These are phyloP conservation scores for Grigorovia humatica DNA, from an alignment of 805 yeast genomes.

Conservation along the genomic window DNA sequence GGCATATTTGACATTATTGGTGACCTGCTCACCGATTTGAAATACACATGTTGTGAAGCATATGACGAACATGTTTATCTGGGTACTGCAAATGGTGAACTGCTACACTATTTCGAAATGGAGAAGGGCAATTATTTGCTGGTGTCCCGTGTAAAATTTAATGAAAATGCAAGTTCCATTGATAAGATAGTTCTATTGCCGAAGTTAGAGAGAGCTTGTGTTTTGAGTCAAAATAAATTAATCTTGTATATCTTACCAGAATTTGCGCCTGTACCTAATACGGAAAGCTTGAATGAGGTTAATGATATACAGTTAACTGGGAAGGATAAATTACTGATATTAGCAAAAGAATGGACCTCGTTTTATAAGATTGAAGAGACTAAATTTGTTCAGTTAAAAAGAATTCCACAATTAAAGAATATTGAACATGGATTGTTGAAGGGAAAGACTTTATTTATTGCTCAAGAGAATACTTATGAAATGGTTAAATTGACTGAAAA, in stretches of 20 bases:
- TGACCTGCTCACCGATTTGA: conserved; percentile 17
- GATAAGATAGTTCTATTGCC: conserved; percentile 21
- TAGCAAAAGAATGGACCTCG: conserved; percentile 9
- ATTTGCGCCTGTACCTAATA: conserved; percentile 27
- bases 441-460: conserved; percentile 12
- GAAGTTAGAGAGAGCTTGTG: conserved; percentile 23
- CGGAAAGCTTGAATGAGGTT: conserved; percentile 9
- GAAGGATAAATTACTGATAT: conserved; percentile 9
- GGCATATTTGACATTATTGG: conserved; percentile 15
- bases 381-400: conserved; percentile 5
- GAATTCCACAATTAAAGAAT: conserved; percentile 2
- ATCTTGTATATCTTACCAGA: conserved; percentile 25
- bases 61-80: conserved; percentile 25
- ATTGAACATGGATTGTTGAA: conserved; percentile 5
- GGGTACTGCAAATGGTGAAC: conserved; percentile 24
- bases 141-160: conserved; percentile 23
- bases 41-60: conserved; percentile 19
- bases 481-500: conserved; percentile 13
- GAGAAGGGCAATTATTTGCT: conserved; percentile 23
- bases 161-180: conserved; percentile 9
- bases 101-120: conserved; percentile 27
- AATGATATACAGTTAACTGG: conserved; percentile 10
- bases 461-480: conserved; percentile 19
- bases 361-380: conserved; percentile 7
- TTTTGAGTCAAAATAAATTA: conserved; percentile 12